Evolutionary conservation across 805 yeast species (phyloP), one percentile per base, ranked within the genome.

Genomic region (Lachancea cidri): DNA sequence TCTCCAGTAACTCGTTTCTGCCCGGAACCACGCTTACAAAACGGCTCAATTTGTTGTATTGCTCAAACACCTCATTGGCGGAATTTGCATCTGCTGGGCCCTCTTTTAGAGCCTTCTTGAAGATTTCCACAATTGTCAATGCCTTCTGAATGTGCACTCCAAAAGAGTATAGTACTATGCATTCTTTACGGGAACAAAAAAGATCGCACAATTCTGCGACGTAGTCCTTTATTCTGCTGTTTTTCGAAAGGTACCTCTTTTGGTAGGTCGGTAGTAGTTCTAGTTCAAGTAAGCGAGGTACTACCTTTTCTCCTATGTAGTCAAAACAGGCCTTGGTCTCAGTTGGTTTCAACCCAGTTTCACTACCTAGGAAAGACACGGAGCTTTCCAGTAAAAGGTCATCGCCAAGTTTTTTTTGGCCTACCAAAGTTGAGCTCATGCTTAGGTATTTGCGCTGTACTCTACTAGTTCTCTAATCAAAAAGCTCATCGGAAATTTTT

Each of bases 131-230:
- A 11, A 55, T 44, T 33, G 56, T 52, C 8, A 58, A 42, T 40
- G 52, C 39, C 39, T 54, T 54, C 33, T 55, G 61, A 16, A 58
- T 42, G 38, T 58, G 61, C 17, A 52, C 46, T 5, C 63, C 63
- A 38, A 54, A 57, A 1, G 59, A 46, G 35, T 43, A 55, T 11
- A 57, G 14, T 14, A 41, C 33, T 5, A 41, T 16, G 8, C 30
- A 15, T 29, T 36, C 27, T 4, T 29, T 22, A 2, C 11, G 16
- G 4, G 19, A 19, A 5, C 14, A 8, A 22, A 30, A 24, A 6
- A 15, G 35, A 2, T 18, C 17, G n/a, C 38, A 35, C 14, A 58
- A 34, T 29, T 42, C 48, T 2, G 52, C 49, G 4, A 55, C 46
- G n/a, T 39, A 34, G 17, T 44, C 39, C 22, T 51, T 49, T 14